Evolutionary conservation across 2,329 filamentous ascomycete species (phyloP).

Genomic region (Fusarium mundagurra): DNA sequence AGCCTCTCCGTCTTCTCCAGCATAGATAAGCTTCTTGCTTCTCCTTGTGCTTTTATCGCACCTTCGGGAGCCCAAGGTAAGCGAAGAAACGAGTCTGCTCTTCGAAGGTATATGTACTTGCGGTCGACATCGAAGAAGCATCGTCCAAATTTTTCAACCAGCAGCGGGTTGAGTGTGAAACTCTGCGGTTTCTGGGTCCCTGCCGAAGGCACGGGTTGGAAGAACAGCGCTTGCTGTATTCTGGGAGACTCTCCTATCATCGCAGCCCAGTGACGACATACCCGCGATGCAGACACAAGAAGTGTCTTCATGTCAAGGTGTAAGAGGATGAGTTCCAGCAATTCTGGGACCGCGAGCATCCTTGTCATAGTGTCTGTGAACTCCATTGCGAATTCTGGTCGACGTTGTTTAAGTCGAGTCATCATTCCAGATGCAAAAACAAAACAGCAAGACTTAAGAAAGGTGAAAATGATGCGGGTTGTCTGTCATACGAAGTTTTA

Average conservation of each 20-base stretch:
- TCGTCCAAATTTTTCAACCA: constrained; percentile 32
- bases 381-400: neutral
- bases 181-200: neutral
- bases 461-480: neutral
- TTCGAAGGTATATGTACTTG: constrained; percentile 11
- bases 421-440: neutral
- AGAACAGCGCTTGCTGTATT: constrained; percentile 29
- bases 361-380: neutral
- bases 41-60: neutral
- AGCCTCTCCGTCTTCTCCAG: constrained; percentile 16
- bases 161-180: constrained; percentile 22
- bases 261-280: constrained; percentile 37
- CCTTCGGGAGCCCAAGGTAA: constrained; percentile 29
- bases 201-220: neutral
- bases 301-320: constrained; percentile 42
- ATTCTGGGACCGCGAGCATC: constrained; percentile 29
- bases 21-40: neutral
- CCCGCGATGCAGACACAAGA: constrained; percentile 38
- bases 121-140: constrained; percentile 30
- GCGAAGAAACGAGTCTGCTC: constrained; percentile 31
- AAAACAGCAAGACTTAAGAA: neutral
- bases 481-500: neutral
- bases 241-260: constrained; percentile 12
- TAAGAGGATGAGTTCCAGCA: constrained; percentile 42
- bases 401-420: neutral